Evolutionary conservation across 2,329 filamentous ascomycete species (phyloP).

Genomic region (Sporothrix curviconia): DNA sequence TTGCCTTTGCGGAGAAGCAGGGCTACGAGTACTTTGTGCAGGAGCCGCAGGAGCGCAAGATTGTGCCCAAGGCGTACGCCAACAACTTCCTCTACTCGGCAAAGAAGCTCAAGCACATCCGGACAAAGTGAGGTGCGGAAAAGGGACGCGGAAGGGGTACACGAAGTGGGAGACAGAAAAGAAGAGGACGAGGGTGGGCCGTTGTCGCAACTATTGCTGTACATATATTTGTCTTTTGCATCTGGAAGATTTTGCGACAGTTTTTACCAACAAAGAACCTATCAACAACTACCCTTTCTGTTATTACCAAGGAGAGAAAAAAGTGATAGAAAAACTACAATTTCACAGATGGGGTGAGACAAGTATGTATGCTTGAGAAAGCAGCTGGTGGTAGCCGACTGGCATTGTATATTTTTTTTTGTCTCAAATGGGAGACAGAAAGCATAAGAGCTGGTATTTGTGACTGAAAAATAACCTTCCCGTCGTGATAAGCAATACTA

Average conservation of each 20-base stretch:
- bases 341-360: too few species aligned
- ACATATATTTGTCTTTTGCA: constrained; percentile 4
- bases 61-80: constrained; percentile 88
- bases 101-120: constrained; percentile 80
- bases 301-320: too few species aligned
- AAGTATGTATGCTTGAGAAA: too few species aligned
- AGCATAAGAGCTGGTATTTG: too few species aligned
- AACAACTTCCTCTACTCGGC: constrained; percentile 88
- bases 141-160: constrained; percentile 5
- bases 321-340: too few species aligned
- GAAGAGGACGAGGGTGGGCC: too few species aligned
- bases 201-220: neutral
- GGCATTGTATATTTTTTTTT: too few species aligned
- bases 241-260: neutral
- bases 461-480: neutral
- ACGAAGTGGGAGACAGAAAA: too few species aligned
- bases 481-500: neutral
- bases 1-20: constrained; percentile 94
- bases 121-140: constrained; percentile 62
- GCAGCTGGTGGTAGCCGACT: too few species aligned
- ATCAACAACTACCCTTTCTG: too few species aligned
- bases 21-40: constrained; percentile 99
- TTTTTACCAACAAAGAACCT: too few species aligned
- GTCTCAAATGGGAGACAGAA: neutral
- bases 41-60: constrained; percentile 83